A percentile compares a stretch with the other conserved stretches of the same genome.
phyloP scores from a whole-genome alignment of 257 asterid genomes.

The Penstemon eatonii region DNA sequence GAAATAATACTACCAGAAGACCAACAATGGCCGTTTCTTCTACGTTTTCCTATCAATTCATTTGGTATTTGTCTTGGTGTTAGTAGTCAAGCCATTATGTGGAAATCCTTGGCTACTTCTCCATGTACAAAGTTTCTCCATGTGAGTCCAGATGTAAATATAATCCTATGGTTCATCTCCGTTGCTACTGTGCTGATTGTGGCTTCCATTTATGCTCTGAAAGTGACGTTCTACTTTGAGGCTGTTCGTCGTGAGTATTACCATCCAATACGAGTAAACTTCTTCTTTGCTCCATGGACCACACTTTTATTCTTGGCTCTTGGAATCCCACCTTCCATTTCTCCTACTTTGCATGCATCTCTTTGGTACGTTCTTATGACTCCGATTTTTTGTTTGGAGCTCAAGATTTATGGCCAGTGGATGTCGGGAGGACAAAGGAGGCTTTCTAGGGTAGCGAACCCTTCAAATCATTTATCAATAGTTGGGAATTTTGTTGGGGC shows the following conservation, averaged over 20 bases:
- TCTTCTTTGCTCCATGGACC: conserved; percentile 81
- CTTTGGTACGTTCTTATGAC: conserved; percentile 70
- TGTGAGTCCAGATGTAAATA: conserved; percentile 42
- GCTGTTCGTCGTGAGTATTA: conserved; percentile 79
- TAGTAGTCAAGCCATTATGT: conserved; percentile 80
- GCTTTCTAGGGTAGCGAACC: conserved; percentile 79
- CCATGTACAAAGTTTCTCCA: conserved; percentile 53
- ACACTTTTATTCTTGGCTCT: conserved; percentile 57
- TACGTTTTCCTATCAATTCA: conserved; percentile 63
- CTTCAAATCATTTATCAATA: conserved; percentile 61
- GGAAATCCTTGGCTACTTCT: conserved; percentile 61
- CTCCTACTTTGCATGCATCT: conserved; percentile 33
- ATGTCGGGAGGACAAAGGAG: conserved; percentile 76
- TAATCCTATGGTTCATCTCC: conserved; percentile 57
- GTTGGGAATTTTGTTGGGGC: conserved; percentile 81
- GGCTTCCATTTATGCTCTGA: conserved; percentile 40
- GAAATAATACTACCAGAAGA: conserved; percentile 66
- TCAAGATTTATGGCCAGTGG: conserved; percentile 79
- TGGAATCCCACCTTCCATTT: conserved; percentile 55
- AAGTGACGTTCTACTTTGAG: conserved; percentile 62
- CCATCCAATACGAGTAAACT: conserved; percentile 72
- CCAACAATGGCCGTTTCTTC: conserved; percentile 73
- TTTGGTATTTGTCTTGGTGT: conserved; percentile 74
- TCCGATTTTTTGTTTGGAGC: conserved; percentile 55
- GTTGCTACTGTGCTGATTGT: conserved; percentile 44